Conservation (phyloP, 225 moss, liverwort and hornwort genomes). For the Pseudisothecium myosuroides region DNA sequence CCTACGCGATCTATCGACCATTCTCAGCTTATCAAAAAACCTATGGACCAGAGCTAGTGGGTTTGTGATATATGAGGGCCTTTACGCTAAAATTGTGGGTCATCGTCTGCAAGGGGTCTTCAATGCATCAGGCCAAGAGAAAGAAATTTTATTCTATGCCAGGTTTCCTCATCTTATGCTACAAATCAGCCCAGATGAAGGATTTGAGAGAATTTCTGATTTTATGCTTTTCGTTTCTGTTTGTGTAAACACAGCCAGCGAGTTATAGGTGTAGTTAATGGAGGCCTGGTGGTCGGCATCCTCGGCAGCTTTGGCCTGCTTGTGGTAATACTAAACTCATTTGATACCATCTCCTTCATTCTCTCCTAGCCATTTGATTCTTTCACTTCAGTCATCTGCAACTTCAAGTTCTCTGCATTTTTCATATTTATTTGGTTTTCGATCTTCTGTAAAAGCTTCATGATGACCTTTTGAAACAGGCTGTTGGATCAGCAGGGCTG, state of each 20-base stretch:
- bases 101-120: background rate
- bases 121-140: background rate
- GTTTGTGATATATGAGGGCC: background rate
- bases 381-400: background rate
- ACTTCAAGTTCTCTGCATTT: background rate
- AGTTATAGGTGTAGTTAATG: slow-evolving; percentile 64
- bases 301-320: slow-evolving; percentile 67
- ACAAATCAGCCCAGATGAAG: background rate
- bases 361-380: background rate
- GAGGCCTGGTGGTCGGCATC: slow-evolving; percentile 68
- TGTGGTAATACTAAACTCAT: slow-evolving; percentile 41
- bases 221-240: background rate
- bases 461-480: slow-evolving; percentile 29
- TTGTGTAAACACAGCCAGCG: slow-evolving; percentile 38
- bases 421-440: background rate
- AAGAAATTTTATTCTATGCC: background rate
- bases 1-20: too few species aligned
- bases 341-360: background rate
- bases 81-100: background rate
- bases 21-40: background rate
- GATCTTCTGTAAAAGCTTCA: background rate
- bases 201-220: background rate
- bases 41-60: background rate
- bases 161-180: background rate
- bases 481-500: slow-evolving; percentile 49